Percentiles rank a stretch among this genome's conserved stretches.
These are phyloP conservation scores for Amaranthus hypochondriacus DNA, from an alignment of 148 eudicot genomes.

Conservation along the genomic window DNA sequence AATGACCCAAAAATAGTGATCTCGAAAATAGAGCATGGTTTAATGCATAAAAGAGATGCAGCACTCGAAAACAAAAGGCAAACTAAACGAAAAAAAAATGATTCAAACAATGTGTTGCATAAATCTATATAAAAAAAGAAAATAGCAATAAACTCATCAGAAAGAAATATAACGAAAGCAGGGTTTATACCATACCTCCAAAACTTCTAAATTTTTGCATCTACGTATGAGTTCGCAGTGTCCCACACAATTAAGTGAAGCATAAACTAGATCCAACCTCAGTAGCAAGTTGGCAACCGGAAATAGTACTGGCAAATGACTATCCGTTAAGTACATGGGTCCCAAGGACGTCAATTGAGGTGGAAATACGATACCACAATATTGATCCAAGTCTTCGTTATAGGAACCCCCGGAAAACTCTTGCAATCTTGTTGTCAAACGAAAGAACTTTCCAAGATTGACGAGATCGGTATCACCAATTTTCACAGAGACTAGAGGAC, in stretches of 20 bases:
- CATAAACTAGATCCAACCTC: constrained; percentile 80
- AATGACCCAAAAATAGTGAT: not conserved
- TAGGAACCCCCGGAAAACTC: constrained; percentile 88
- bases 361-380: constrained; percentile 54
- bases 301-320: constrained; percentile 60
- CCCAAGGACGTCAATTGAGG: constrained; percentile 52
- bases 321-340: constrained; percentile 53
- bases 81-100: not conserved
- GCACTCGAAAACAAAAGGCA: not conserved
- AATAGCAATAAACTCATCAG: not conserved
- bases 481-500: constrained; percentile 73
- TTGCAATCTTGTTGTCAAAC: constrained; percentile 50
- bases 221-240: constrained; percentile 59
- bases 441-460: constrained; percentile 56
- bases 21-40: not conserved
- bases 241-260: constrained; percentile 66
- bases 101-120: not conserved
- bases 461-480: constrained; percentile 62
- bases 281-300: constrained; percentile 54
- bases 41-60: not conserved
- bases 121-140: not conserved
- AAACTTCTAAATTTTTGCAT: constrained; percentile 87
- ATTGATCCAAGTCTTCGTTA: constrained; percentile 40
- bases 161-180: not conserved
- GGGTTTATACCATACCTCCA: constrained; percentile 57